Evolutionary conservation across 768 basidiomycete species (phyloP).

Genomic region (Podaxis sp.): DNA sequence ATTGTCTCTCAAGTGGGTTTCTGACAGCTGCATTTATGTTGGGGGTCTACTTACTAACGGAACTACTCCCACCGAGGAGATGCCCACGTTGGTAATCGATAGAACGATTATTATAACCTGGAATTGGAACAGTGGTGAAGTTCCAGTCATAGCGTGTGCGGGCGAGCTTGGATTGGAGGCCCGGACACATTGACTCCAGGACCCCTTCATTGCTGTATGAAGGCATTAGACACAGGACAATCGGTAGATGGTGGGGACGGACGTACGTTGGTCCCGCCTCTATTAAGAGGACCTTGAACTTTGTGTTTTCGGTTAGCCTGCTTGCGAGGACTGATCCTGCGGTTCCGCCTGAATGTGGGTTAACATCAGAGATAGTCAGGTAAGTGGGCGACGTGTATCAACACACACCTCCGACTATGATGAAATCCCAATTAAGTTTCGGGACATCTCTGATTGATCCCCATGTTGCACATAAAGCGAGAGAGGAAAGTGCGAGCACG

Average conservation of each 20-base stretch:
- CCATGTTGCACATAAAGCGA: background rate
- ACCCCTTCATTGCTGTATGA: conserved; percentile 22
- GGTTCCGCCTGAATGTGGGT: conserved; percentile 21
- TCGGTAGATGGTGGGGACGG: no score
- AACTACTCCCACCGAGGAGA: conserved; percentile 33
- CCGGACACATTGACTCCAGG: conserved; percentile 21
- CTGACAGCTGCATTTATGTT: background rate
- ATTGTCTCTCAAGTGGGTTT: background rate
- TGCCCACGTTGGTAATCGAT: conserved; percentile 29
- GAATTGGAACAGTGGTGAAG: conserved; percentile 29
- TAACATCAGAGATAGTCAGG: background rate
- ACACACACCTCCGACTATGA: conserved; percentile 23
- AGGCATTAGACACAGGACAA: background rate
- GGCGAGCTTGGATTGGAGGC: conserved; percentile 5
- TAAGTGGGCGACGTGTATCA: background rate
- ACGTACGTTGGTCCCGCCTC: conserved; percentile 32
- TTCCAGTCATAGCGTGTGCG: conserved; percentile 31
- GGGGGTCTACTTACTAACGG: conserved; percentile 26
- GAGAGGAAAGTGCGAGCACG: background rate
- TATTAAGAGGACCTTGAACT: conserved; percentile 27
- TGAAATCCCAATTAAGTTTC: conserved; percentile 17
- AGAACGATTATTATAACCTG: conserved; percentile 24
- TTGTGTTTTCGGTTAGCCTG: conserved; percentile 28
- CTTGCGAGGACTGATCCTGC: conserved; percentile 31
- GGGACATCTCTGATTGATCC: conserved; percentile 6